phyloP scores from a whole-genome alignment of 1,139 yeast species.

The Pichia sp. region DNA sequence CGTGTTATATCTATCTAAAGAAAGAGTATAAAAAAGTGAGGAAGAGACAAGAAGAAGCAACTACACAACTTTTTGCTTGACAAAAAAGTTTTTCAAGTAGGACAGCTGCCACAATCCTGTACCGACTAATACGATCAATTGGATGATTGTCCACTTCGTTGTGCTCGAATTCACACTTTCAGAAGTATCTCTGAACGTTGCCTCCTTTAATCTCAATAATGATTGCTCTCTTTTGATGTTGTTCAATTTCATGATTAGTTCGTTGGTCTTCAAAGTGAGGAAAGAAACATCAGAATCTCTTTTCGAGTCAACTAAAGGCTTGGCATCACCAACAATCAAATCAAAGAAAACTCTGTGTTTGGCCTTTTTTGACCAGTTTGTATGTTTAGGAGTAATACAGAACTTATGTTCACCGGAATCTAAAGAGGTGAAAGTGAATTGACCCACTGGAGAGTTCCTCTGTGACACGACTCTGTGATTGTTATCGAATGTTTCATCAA shows the following conservation, averaged over 20 bases:
- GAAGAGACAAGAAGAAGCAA: not conserved
- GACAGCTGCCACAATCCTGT: constrained; percentile 40
- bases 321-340: constrained; percentile 46
- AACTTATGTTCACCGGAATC: constrained; percentile 61
- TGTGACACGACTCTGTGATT: constrained; percentile 57
- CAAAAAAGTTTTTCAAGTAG: constrained; percentile 36
- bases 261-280: constrained; percentile 41
- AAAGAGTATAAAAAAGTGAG: constrained; percentile 1
- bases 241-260: constrained; percentile 42
- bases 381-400: constrained; percentile 52
- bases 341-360: constrained; percentile 45
- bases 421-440: constrained; percentile 57
- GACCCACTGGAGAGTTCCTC: constrained; percentile 47
- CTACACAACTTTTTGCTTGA: constrained; percentile 36
- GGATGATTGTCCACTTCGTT: constrained; percentile 51
- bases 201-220: constrained; percentile 50
- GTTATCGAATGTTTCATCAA: constrained; percentile 54
- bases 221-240: constrained; percentile 51
- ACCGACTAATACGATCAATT: constrained; percentile 40
- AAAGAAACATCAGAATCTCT: constrained; percentile 41
- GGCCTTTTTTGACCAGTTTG: constrained; percentile 39
- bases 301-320: constrained; percentile 42
- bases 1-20: not conserved
- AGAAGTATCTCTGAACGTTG: constrained; percentile 48
- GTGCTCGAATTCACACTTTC: constrained; percentile 51